A percentile compares a stretch with the other conserved stretches of the same genome.
Evolutionary conservation across 192 early-diverging fungal species (phyloP).

Genomic region (Coemansia sp.): DNA sequence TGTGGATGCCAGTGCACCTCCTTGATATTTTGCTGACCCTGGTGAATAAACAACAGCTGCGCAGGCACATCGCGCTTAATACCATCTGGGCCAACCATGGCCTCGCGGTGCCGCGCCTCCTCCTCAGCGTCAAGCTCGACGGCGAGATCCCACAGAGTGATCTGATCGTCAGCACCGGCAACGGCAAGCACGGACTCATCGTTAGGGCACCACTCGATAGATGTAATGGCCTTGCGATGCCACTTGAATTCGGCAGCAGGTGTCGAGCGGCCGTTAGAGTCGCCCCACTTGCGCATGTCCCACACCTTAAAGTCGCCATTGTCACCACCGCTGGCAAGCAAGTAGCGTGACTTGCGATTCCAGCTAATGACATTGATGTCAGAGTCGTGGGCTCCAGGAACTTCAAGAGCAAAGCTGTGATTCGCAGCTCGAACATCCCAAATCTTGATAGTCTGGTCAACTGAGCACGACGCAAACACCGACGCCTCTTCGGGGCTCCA

Average conservation of each 20-base stretch:
- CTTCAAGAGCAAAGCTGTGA: constrained; percentile 68
- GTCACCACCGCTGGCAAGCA: constrained; percentile 92
- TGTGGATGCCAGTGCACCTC: constrained; percentile 98
- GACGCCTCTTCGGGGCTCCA: constrained; percentile 90
- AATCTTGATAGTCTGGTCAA: constrained; percentile 90
- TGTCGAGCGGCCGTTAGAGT: constrained; percentile 49
- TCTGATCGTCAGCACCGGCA: constrained; percentile 91
- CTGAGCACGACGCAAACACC: constrained; percentile 92
- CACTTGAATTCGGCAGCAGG: constrained; percentile 94
- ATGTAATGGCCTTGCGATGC: constrained; percentile 90
- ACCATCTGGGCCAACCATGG: constrained; percentile 59
- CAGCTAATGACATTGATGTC: constrained; percentile 98
- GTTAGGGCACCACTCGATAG: constrained; percentile 95
- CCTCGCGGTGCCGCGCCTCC: constrained; percentile 61
- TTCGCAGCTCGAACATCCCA: constrained; percentile 90
- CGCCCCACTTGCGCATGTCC: constrained; percentile 77
- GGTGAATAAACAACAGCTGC: constrained; percentile 92
- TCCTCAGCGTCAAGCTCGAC: constrained; percentile 95
- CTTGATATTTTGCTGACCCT: constrained; percentile 93
- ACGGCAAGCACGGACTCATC: constrained; percentile 92
- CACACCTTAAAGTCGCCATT: constrained; percentile 94
- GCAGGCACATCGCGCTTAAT: constrained; percentile 81
- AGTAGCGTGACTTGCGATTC: constrained; percentile 83
- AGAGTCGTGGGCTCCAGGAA: constrained; percentile 73
- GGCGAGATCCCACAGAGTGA: constrained; percentile 97